Evolutionary conservation across 2,329 filamentous ascomycete genomes (phyloP).

Genomic region (Trichocomaceae sp.): DNA sequence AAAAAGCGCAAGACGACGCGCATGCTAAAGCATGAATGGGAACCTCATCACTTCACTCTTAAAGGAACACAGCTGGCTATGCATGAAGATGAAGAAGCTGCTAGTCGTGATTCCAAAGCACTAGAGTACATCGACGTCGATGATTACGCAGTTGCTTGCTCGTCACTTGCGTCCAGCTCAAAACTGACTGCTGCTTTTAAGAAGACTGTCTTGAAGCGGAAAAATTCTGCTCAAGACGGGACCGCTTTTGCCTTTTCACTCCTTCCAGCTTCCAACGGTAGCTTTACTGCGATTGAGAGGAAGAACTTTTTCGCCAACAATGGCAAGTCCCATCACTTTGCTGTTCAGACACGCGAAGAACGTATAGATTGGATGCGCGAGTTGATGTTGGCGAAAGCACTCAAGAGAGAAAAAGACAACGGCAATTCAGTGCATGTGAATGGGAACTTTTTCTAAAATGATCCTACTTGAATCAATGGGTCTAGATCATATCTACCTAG

Average conservation of each 20-base stretch:
- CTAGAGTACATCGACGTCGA: conserved; percentile 34
- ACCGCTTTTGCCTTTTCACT: conserved; percentile 38
- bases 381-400: conserved; percentile 41
- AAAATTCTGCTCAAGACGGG: conserved; percentile 22
- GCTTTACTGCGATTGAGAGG: conserved; percentile 45
- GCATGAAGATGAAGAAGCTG: conserved; percentile 24
- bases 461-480: not conserved
- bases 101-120: conserved; percentile 20
- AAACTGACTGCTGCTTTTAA: conserved; percentile 86
- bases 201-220: conserved; percentile 45
- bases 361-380: conserved; percentile 76
- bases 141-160: conserved; percentile 52
- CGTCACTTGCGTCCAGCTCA: conserved; percentile 63
- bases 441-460: not conserved
- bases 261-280: conserved; percentile 38
- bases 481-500: not conserved
- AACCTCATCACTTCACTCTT: conserved; percentile 84
- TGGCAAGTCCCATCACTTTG: conserved; percentile 88
- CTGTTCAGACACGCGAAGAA: conserved; percentile 78
- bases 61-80: conserved; percentile 59
- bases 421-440: conserved; percentile 18
- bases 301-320: conserved; percentile 39
- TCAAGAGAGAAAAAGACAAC: conserved; percentile 26
- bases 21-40: conserved; percentile 88
- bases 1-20: conserved; percentile 88